Base-by-base conservation (phyloP, 495 filamentous ascomycete species). In the Penicillium chermesinum region DNA sequence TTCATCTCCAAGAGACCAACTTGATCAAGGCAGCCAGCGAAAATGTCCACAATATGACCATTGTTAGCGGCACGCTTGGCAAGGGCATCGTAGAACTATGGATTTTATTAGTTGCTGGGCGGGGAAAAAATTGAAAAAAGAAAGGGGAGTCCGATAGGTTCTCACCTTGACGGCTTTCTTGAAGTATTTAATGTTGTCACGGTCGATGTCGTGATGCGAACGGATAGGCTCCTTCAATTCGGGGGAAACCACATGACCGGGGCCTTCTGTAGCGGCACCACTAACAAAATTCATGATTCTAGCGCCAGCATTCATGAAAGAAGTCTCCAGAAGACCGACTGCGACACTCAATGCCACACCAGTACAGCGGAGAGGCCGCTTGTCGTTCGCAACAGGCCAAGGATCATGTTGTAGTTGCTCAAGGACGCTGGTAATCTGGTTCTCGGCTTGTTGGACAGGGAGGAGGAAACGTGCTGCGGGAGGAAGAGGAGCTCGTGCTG, bases 1-100 rank as follows among this genome's bases (percentile, higher is more conserved):
- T 99, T 99, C 94, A 99, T 99, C 69, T 99, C 94, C 32, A 99
- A 72, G 51, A 99, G 74, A 65, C 94, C 94, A 52, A 99, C 94
- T 70, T 99, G 94, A 67, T 99, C 94, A 40, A 99, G 81, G 66
- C 94, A 99, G 25, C 94, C 93, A 46, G 91, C 94, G 67, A 99
- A 97, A 49, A 99, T 90, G 65, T 99, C 94, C 57, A 99, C 83
- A 52, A 95, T 86, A 63, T 99, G 94, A 20, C 94, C 91, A 60
- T 97, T 99, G 67, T 97, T 89, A 2, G 94, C 88, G 17, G 88
- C 87, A 43, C 94, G 81, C 72, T 96, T 97, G n/a, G 94, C 90
- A 27, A 99, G 82, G 52, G 80, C 88, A 55, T 99, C 91, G 62
- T 97, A 99, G 71, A 97, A 99, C 89, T 93, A 65, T 15, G 30